Conservation (phyloP, 2,329 filamentous ascomycete species). For the Harringtonia lauricola region DNA sequence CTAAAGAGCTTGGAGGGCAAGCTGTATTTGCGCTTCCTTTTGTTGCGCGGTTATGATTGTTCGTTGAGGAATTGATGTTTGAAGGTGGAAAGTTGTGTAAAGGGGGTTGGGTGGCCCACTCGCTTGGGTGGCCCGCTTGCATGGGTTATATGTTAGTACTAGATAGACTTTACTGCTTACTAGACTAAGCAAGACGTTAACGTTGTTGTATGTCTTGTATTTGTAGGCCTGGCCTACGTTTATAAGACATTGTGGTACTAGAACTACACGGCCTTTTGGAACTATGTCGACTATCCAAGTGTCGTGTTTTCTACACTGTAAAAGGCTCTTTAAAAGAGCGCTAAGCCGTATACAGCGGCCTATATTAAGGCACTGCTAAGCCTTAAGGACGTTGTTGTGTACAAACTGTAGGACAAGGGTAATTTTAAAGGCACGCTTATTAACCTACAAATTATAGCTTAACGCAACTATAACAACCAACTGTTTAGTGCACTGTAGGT, state of each 20-base stretch:
- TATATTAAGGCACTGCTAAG: constrained; percentile 18
- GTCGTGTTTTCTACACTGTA: constrained; percentile 42
- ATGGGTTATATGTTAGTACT: too few species aligned
- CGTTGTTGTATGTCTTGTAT: constrained; percentile 23
- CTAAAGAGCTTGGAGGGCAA: too few species aligned
- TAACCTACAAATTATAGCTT: constrained; percentile 39
- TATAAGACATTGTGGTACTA: constrained; percentile 37
- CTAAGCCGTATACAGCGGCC: constrained; percentile 15
- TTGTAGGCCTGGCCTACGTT: constrained; percentile 23
- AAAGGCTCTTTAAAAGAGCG: constrained; percentile 15
- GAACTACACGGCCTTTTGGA: too few species aligned
- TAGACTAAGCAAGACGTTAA: constrained; percentile 25
- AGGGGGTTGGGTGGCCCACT: too few species aligned
- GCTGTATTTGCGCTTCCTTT: too few species aligned
- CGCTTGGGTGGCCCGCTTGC: too few species aligned
- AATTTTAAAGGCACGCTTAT: constrained; percentile 38
- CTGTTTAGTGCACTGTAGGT: constrained; percentile 5
- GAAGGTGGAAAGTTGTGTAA: too few species aligned
- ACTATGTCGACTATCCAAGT: constrained; percentile 55
- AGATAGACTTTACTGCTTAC: constrained; percentile 22
- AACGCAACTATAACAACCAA: constrained; percentile 38
- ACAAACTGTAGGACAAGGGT: constrained; percentile 26
- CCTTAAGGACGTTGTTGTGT: constrained; percentile 14
- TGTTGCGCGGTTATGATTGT: too few species aligned
- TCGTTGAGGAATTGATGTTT: too few species aligned